A percentile compares a stretch with the other conserved stretches of the same genome.
phyloP scores from a whole-genome alignment of 192 early-diverging fungal genomes.

The Gaertneriomyces sp. region DNA sequence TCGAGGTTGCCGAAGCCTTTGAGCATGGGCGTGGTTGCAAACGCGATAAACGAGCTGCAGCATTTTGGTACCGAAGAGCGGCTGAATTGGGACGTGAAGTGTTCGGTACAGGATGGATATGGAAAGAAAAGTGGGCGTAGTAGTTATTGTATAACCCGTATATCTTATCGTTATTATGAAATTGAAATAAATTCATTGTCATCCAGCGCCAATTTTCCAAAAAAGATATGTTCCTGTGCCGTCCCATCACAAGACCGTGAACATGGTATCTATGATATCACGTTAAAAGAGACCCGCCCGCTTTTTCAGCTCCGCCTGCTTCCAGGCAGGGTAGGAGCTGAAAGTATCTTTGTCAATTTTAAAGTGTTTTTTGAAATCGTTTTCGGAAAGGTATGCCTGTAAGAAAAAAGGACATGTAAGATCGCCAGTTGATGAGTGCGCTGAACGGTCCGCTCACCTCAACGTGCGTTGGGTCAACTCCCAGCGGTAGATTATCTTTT shows the following conservation, averaged over 20 bases:
- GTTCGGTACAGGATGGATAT: slow-evolving; percentile 35
- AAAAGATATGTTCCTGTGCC: too few species aligned
- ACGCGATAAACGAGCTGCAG: slow-evolving; percentile 19
- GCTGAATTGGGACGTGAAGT: slow-evolving; percentile 17
- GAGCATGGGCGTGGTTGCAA: slow-evolving; percentile 8
- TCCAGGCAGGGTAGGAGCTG: slow-evolving; percentile 30
- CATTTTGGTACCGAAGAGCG: slow-evolving; percentile 25
- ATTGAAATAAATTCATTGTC: too few species aligned
- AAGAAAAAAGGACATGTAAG: background rate
- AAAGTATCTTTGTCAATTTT: slow-evolving; percentile 23
- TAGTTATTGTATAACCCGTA: background rate
- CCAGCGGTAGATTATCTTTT: slow-evolving; percentile 30
- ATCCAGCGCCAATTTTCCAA: too few species aligned
- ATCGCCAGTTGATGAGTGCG: background rate
- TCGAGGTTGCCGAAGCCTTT: slow-evolving; percentile 14
- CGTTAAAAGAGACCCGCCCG: too few species aligned
- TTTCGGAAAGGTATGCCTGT: slow-evolving; percentile 21
- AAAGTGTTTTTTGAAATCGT: slow-evolving; percentile 35
- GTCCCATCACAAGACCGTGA: too few species aligned
- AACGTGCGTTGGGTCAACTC: slow-evolving; percentile 34
- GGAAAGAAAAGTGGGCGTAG: slow-evolving; percentile 30
- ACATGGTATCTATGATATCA: too few species aligned
- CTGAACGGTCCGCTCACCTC: slow-evolving; percentile 3
- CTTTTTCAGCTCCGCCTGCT: slow-evolving; percentile 34
- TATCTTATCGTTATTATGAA: background rate